Evolutionary conservation across 805 yeast species (phyloP).

Genomic region (Candida nitratophila): DNA sequence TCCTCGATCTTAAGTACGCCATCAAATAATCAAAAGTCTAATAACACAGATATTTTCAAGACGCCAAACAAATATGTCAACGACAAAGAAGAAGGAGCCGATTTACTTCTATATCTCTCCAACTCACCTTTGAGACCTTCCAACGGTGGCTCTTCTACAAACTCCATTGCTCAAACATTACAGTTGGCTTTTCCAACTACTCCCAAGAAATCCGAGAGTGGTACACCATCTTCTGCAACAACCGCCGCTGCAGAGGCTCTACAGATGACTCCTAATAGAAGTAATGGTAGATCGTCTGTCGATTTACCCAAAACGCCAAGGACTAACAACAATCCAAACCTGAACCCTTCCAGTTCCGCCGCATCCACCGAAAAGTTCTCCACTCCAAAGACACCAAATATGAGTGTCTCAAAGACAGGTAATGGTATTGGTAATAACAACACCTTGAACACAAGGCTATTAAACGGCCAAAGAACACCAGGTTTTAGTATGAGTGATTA

Average conservation of each 20-base stretch:
- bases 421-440: not conserved
- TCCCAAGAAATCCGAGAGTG: conserved; percentile 18
- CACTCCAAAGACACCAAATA: conserved; percentile 26
- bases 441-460: not conserved
- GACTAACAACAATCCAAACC: not conserved
- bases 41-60: conserved; percentile 14
- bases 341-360: not conserved
- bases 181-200: conserved; percentile 20
- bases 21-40: not conserved
- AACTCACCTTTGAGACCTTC: conserved; percentile 53
- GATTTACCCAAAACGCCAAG: not conserved
- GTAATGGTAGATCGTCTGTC: not conserved
- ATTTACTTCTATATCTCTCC: conserved; percentile 71
- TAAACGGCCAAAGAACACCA: conserved; percentile 39
- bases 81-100: conserved; percentile 63
- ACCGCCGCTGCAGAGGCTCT: not conserved
- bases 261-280: not conserved
- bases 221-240: conserved; percentile 3
- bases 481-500: conserved; percentile 81
- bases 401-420: not conserved
- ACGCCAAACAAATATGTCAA: conserved; percentile 21
- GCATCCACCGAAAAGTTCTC: conserved; percentile 6
- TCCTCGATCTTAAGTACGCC: not conserved
- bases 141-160: not conserved
- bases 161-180: conserved; percentile 2